These are phyloP conservation scores for Ochromonas danica DNA, from an alignment of 108 stramenopile species.

Conservation along the genomic window DNA sequence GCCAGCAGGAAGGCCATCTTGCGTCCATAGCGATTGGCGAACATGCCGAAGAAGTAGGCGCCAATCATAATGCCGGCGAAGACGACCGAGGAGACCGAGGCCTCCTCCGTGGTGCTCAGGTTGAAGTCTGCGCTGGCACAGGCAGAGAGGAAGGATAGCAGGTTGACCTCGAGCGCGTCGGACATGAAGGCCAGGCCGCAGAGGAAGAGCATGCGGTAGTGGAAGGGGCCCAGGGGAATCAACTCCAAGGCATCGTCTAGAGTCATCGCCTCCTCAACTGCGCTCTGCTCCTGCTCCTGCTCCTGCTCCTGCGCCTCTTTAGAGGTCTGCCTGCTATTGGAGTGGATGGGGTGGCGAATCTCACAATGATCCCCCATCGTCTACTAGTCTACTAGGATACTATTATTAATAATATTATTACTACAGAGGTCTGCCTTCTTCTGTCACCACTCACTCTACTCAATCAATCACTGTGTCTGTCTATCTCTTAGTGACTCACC, in stretches of 20 bases:
- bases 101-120: constrained; percentile 58
- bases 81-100: constrained; percentile 63
- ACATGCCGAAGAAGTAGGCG: constrained; percentile 67
- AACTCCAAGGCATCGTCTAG: neutral
- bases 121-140: constrained; percentile 68
- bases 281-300: too few species aligned
- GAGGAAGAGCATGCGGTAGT: constrained; percentile 60
- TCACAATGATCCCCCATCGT: too few species aligned
- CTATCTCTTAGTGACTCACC: too few species aligned
- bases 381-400: too few species aligned
- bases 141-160: constrained; percentile 67
- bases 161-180: constrained; percentile 73
- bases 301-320: too few species aligned
- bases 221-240: constrained; percentile 50
- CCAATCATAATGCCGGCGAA: constrained; percentile 74
- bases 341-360: too few species aligned
- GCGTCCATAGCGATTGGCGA: constrained; percentile 71
- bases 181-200: constrained; percentile 76
- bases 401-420: too few species aligned
- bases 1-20: constrained; percentile 68
- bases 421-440: too few species aligned
- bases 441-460: too few species aligned
- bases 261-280: too few species aligned
- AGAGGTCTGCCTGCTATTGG: too few species aligned
- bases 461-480: too few species aligned